Percentiles rank a stretch among this genome's conserved stretches.
phyloP scores from a whole-genome alignment of 148 eudicot species.

The Camellia sinensis region DNA sequence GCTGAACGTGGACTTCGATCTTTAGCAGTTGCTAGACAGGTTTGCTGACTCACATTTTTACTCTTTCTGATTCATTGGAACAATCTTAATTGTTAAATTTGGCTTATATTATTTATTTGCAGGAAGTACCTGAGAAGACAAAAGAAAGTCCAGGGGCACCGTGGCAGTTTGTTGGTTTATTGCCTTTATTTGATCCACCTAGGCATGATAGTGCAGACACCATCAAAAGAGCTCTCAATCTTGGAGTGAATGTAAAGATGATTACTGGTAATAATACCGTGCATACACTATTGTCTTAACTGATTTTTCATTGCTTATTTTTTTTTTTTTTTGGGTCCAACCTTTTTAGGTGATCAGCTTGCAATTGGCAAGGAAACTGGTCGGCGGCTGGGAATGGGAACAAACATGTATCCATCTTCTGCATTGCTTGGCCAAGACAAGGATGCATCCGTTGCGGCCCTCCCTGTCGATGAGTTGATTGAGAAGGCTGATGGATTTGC shows the following conservation, averaged over 20 bases:
- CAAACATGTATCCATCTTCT: slow-evolving; percentile 61
- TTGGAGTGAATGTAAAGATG: slow-evolving; percentile 61
- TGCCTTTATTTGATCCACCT: slow-evolving; percentile 63
- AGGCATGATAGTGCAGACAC: slow-evolving; percentile 64
- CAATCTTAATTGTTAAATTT: neutral
- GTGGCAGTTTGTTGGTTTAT: slow-evolving; percentile 54
- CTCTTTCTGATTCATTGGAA: neutral
- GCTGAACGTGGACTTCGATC: slow-evolving; percentile 82
- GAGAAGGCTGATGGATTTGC: slow-evolving; percentile 67
- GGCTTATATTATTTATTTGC: neutral
- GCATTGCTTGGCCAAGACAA: slow-evolving; percentile 52
- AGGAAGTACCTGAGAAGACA: slow-evolving; percentile 66
- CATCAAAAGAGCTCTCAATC: slow-evolving; percentile 47
- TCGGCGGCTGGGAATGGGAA: slow-evolving; percentile 58
- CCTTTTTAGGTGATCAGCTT: slow-evolving; percentile 48
- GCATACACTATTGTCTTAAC: neutral
- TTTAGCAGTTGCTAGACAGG: slow-evolving; percentile 71
- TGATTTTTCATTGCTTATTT: neutral
- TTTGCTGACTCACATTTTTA: slow-evolving; percentile 10
- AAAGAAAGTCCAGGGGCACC: slow-evolving; percentile 54
- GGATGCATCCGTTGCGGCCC: slow-evolving; percentile 37
- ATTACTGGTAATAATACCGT: slow-evolving; percentile 38
- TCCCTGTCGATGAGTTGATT: slow-evolving; percentile 55
- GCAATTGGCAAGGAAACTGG: slow-evolving; percentile 64
- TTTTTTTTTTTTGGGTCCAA: neutral